phyloP scores from a whole-genome alignment of 495 filamentous ascomycete genomes.

The Penicillium psychrofluorescens region DNA sequence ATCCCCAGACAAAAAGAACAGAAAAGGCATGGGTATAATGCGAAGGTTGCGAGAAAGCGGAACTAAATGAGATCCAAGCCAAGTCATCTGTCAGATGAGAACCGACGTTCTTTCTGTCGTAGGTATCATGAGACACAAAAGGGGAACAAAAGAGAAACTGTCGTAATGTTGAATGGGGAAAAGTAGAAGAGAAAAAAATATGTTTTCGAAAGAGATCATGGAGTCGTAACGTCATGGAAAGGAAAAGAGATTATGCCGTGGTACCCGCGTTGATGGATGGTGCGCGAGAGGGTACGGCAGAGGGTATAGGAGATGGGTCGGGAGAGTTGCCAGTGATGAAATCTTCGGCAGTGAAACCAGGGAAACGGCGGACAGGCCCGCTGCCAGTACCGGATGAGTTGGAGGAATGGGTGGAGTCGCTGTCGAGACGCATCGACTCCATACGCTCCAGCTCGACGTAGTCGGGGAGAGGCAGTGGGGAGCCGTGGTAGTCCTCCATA shows the following conservation, averaged over 20 bases:
- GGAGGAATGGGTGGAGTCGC: constrained; percentile 30
- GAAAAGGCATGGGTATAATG: constrained; percentile 15
- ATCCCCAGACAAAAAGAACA: not conserved
- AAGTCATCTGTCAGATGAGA: not conserved
- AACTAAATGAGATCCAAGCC: not conserved
- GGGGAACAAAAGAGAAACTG: not conserved
- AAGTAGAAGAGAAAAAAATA: not conserved
- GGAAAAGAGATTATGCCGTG: not conserved
- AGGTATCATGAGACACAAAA: not conserved
- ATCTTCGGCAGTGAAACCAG: constrained; percentile 17
- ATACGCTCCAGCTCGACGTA: constrained; percentile 39
- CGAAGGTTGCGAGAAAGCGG: constrained; percentile 2
- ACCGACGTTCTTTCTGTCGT: not conserved
- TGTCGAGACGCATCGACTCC: constrained; percentile 34
- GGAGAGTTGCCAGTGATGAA: constrained; percentile 15
- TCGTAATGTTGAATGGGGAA: not conserved
- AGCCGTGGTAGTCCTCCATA: constrained; percentile 40
- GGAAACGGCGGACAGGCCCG: not conserved
- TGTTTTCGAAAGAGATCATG: constrained; percentile 9
- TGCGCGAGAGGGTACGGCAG: constrained; percentile 12
- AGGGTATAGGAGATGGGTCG: constrained; percentile 11
- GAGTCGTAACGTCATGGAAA: constrained; percentile 10
- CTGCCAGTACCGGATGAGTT: constrained; percentile 8
- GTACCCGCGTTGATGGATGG: constrained; percentile 10
- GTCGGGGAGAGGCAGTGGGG: constrained; percentile 33